These are phyloP conservation scores for Danielia oregonensis DNA, from an alignment of 805 yeast genomes.

Conservation along the genomic window DNA sequence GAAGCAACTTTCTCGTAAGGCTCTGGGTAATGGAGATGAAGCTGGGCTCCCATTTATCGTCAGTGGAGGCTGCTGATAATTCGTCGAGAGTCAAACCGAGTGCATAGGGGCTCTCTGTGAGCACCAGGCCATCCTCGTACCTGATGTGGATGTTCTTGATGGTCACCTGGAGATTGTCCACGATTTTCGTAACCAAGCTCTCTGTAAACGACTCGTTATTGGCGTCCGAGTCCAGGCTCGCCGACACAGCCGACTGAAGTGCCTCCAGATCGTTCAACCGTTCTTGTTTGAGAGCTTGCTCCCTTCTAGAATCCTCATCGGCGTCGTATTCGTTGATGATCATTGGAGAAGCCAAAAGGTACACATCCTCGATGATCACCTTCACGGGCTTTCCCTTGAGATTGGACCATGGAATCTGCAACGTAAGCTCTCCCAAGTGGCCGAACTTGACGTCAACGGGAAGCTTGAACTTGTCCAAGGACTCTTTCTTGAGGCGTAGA, in stretches of 20 bases:
- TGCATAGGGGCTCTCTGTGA: conserved; percentile 73
- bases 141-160: conserved; percentile 88
- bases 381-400: conserved; percentile 90
- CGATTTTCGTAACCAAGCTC: conserved; percentile 79
- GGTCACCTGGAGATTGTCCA: conserved; percentile 88
- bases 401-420: conserved; percentile 97
- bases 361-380: conserved; percentile 81
- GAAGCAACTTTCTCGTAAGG: conserved; percentile 71
- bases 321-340: conserved; percentile 50
- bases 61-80: conserved; percentile 87
- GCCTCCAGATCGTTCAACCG: conserved; percentile 67
- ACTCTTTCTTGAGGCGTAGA: conserved; percentile 78
- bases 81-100: conserved; percentile 82
- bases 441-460: conserved; percentile 90
- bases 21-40: conserved; percentile 70
- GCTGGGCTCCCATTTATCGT: conserved; percentile 77
- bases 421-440: conserved; percentile 79
- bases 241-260: conserved; percentile 49
- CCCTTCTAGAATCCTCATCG: conserved; percentile 57
- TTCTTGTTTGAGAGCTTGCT: conserved; percentile 58
- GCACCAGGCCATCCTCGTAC: conserved; percentile 75
- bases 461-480: conserved; percentile 77
- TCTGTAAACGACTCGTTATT: conserved; percentile 79
- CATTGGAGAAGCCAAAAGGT: conserved; percentile 75
- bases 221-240: conserved; percentile 13